Percentiles rank a stretch among this genome's conserved stretches.
Evolutionary conservation across 768 basidiomycete species (phyloP).

Genomic region (Auricularia cornea): DNA sequence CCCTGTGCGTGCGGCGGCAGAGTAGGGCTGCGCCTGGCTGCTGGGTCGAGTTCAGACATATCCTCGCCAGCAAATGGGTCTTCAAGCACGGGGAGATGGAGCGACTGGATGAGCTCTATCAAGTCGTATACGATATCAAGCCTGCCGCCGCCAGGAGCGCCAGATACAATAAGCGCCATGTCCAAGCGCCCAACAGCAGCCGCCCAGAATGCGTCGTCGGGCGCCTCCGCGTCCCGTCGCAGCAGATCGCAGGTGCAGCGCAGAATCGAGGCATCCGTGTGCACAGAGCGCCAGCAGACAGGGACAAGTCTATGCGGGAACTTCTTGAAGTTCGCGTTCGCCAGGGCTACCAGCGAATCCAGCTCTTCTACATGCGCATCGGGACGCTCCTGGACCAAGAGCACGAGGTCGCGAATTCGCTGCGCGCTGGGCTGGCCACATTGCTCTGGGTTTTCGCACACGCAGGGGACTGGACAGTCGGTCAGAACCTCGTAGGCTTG

Average conservation of each 20-base stretch:
- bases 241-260: constrained; percentile 34
- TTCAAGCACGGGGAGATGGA: constrained; percentile 13
- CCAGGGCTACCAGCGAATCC: constrained; percentile 35
- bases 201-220: constrained; percentile 24
- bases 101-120: constrained; percentile 53
- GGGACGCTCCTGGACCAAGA: neutral
- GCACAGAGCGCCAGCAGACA: constrained; percentile 55
- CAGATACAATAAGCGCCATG: constrained; percentile 74
- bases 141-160: constrained; percentile 54
- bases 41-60: neutral
- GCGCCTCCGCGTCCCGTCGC: constrained; percentile 6
- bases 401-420: neutral
- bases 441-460: neutral
- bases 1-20: constrained; percentile 2
- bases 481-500: neutral
- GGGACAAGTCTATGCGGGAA: constrained; percentile 24
- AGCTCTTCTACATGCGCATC: constrained; percentile 16
- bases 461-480: neutral
- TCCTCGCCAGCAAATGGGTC: neutral
- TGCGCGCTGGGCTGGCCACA: neutral
- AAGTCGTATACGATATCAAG: constrained; percentile 54
- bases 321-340: constrained; percentile 44
- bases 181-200: constrained; percentile 56
- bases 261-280: constrained; percentile 68
- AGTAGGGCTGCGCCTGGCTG: neutral